Percentiles rank a stretch among this genome's conserved stretches.
Conservation (phyloP, 495 filamentous ascomycete species). For the Cladorrhinum samala region DNA sequence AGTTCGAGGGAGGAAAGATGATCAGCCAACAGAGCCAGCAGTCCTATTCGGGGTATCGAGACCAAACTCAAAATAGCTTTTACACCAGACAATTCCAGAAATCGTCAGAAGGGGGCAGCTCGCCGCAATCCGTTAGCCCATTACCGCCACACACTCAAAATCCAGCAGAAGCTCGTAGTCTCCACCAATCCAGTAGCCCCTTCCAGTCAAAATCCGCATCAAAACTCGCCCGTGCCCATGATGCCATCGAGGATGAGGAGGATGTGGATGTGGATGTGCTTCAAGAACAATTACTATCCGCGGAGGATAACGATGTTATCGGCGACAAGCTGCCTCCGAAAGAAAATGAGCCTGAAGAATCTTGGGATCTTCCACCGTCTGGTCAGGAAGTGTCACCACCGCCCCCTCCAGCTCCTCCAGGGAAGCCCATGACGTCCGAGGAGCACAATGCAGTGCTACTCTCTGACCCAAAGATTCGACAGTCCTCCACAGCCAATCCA, state of each 20-base stretch:
- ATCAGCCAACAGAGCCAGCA: constrained; percentile 51
- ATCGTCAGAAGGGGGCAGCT: constrained; percentile 5
- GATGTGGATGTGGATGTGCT: constrained; percentile 18
- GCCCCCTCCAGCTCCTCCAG: not conserved
- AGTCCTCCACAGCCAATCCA: constrained; percentile 81
- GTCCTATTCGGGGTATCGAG: constrained; percentile 54
- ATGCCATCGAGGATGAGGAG: constrained; percentile 15
- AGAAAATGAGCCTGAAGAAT: not conserved
- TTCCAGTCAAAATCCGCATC: constrained; percentile 17
- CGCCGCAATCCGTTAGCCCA: not conserved
- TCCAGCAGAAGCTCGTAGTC: not conserved
- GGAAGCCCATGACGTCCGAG: constrained; percentile 64
- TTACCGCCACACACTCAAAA: not conserved
- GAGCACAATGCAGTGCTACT: constrained; percentile 83
- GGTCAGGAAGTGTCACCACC: not conserved
- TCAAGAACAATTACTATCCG: not conserved
- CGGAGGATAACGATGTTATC: not conserved
- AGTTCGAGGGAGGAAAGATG: constrained; percentile 62
- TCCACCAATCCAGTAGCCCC: constrained; percentile 15
- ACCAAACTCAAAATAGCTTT: constrained; percentile 72
- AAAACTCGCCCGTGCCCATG: constrained; percentile 1
- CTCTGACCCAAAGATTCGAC: constrained; percentile 71
- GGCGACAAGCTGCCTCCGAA: not conserved
- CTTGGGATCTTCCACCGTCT: not conserved
- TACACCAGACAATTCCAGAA: constrained; percentile 65